A percentile compares a stretch with the other conserved stretches of the same genome.
Evolutionary conservation across 1,284 basidiomycete genomes (phyloP).

Genomic region (Irpex sp.): DNA sequence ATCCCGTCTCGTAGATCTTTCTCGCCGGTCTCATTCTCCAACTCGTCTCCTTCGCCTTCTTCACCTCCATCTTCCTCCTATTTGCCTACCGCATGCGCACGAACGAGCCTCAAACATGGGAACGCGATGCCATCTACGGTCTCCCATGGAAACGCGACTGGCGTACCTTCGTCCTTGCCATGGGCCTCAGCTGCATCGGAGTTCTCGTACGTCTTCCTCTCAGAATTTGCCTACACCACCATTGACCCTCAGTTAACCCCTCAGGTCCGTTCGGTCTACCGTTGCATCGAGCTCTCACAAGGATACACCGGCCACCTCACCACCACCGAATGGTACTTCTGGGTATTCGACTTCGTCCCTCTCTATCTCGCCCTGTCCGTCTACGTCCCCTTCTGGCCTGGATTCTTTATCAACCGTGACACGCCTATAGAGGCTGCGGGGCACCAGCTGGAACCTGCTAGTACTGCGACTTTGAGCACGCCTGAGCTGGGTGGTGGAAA

Average conservation of each 20-base stretch:
- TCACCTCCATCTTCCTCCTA: conserved; percentile 52
- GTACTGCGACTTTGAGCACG: not conserved
- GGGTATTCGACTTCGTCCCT: conserved; percentile 63
- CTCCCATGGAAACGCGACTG: conserved; percentile 55
- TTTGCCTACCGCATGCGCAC: conserved; percentile 55
- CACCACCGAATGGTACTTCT: conserved; percentile 55
- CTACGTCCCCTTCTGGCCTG: conserved; percentile 60
- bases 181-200: conserved; percentile 60
- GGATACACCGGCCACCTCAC: conserved; percentile 60
- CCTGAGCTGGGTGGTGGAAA: not conserved
- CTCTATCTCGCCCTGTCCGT: conserved; percentile 56
- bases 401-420: conserved; percentile 39
- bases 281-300: conserved; percentile 62
- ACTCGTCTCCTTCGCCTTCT: conserved; percentile 59
- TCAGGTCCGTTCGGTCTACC: conserved; percentile 65
- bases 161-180: conserved; percentile 51
- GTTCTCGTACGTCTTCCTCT: conserved; percentile 45
- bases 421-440: not conserved
- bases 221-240: not conserved
- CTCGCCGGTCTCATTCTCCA: conserved; percentile 62
- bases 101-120: conserved; percentile 45
- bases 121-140: conserved; percentile 30
- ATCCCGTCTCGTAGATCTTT: conserved; percentile 44
- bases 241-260: not conserved
- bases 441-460: not conserved